Evolutionary conservation across 208 protist genomes (phyloP).

Genomic region (Trypanosoma congolense): DNA sequence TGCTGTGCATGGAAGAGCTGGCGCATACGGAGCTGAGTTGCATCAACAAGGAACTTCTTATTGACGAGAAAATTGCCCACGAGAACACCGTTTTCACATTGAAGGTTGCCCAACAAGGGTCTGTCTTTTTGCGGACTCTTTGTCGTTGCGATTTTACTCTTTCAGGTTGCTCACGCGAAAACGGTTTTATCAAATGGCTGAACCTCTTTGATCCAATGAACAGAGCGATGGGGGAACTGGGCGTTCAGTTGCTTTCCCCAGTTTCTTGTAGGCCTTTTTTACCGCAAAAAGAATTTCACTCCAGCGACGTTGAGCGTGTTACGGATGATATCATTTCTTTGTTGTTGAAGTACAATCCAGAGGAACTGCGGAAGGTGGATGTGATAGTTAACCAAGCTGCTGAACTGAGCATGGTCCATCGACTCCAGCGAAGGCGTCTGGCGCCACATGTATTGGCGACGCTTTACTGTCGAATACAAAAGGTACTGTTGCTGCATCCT

Average conservation of each 20-base stretch:
- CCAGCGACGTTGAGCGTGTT: slow-evolving; percentile 29
- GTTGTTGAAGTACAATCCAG: slow-evolving; percentile 51
- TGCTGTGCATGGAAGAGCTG: slow-evolving; percentile 16
- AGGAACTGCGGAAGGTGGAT: slow-evolving; percentile 55
- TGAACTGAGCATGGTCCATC: slow-evolving; percentile 47
- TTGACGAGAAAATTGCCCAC: slow-evolving; percentile 7
- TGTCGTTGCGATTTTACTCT: slow-evolving; percentile 71
- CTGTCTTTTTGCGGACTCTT: slow-evolving; percentile 26
- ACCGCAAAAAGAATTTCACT: too few species aligned
- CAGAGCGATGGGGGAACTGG: slow-evolving; percentile 49
- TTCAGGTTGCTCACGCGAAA: slow-evolving; percentile 24
- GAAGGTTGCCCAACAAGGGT: slow-evolving; percentile 36
- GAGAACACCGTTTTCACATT: slow-evolving; percentile 35
- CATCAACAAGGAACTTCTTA: slow-evolving; percentile 17
- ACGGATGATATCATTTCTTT: slow-evolving; percentile 73
- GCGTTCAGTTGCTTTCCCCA: slow-evolving; percentile 41
- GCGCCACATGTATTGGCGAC: slow-evolving; percentile 59
- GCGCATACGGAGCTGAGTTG: background rate
- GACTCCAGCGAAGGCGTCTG: slow-evolving; percentile 48
- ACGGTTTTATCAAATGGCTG: slow-evolving; percentile 37
- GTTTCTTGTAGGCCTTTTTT: background rate
- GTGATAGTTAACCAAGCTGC: slow-evolving; percentile 32
- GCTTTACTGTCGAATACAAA: slow-evolving; percentile 51
- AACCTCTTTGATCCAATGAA: slow-evolving; percentile 52
- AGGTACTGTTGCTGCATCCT: slow-evolving; percentile 28